These are phyloP conservation scores for Phytopythium aichiense DNA, from an alignment of 352 stramenopile genomes.

Conservation along the genomic window DNA sequence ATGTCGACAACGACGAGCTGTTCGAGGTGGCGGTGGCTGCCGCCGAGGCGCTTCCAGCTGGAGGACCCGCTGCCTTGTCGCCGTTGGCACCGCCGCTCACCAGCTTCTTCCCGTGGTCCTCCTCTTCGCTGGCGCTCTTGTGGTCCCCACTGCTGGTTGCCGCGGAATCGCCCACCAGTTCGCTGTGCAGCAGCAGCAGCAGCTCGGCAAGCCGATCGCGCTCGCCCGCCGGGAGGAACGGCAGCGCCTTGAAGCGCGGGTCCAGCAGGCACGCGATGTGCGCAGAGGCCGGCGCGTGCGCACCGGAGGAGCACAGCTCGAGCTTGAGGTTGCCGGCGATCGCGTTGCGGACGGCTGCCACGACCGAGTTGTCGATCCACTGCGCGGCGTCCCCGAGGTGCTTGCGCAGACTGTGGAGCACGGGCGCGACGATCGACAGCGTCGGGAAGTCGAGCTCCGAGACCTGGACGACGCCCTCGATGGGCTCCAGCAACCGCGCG, in stretches of 20 bases:
- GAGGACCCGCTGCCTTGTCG: conserved; percentile 10
- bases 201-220: conserved; percentile 50
- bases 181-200: conserved; percentile 46
- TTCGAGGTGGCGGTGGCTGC: not conserved
- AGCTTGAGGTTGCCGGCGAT: conserved; percentile 47
- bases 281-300: conserved; percentile 36
- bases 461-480: conserved; percentile 65
- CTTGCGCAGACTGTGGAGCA: conserved; percentile 70
- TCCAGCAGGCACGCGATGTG: conserved; percentile 68
- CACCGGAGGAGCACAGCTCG: conserved; percentile 47
- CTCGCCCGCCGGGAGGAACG: conserved; percentile 52
- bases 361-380: conserved; percentile 61
- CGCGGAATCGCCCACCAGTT: conserved; percentile 20
- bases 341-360: conserved; percentile 52
- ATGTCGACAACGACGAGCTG: not conserved
- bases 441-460: conserved; percentile 60
- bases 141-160: not conserved
- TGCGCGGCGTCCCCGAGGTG: conserved; percentile 55
- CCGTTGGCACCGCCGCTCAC: conserved; percentile 5
- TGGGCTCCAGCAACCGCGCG: conserved; percentile 52
- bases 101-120: conserved; percentile 24
- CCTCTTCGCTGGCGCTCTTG: conserved; percentile 20
- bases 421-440: conserved; percentile 62
- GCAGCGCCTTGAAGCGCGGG: conserved; percentile 68
- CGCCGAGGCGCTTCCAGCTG: not conserved